phyloP scores from a whole-genome alignment of 495 filamentous ascomycete genomes.

The Aspergillus saccharolyticus region DNA sequence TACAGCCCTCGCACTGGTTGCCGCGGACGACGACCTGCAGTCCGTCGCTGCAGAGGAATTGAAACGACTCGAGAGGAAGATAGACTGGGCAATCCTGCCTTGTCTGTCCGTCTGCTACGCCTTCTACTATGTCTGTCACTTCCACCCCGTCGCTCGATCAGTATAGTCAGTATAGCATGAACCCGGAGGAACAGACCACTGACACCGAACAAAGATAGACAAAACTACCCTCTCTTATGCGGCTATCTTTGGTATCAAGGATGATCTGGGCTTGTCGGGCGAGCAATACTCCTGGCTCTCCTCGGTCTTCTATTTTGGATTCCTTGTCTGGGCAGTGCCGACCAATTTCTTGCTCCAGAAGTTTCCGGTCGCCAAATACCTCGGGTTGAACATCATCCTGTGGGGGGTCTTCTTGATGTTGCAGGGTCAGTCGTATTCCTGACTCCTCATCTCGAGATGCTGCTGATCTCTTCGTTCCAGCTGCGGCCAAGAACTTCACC shows the following conservation, averaged over 20 bases:
- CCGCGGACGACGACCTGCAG: conserved; percentile 22
- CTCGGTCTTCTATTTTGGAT: conserved; percentile 55
- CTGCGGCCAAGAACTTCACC: conserved; percentile 43
- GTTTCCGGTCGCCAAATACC: conserved; percentile 46
- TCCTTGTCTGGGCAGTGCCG: conserved; percentile 30
- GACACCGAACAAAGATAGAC: conserved; percentile 33
- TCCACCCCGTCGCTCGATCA: conserved; percentile 18
- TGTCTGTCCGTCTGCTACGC: conserved; percentile 46
- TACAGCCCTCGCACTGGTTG: conserved; percentile 29
- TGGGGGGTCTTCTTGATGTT: conserved; percentile 44
- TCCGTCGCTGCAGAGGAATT: conserved; percentile 40
- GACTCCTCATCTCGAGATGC: not conserved
- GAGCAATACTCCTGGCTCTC: conserved; percentile 49
- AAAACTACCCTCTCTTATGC: conserved; percentile 54
- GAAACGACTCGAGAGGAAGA: conserved; percentile 41
- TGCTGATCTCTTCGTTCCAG: conserved; percentile 33
- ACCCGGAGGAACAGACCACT: not conserved
- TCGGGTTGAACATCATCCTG: conserved; percentile 45
- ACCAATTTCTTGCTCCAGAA: conserved; percentile 48
- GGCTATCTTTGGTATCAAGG: conserved; percentile 51
- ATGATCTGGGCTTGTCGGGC: conserved; percentile 41
- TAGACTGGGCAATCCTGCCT: conserved; percentile 37
- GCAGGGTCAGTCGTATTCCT: not conserved
- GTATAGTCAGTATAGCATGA: not conserved
- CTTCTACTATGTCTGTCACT: conserved; percentile 52